Conservation (phyloP, 768 basidiomycete genomes). For the Phylloporus sp. region DNA sequence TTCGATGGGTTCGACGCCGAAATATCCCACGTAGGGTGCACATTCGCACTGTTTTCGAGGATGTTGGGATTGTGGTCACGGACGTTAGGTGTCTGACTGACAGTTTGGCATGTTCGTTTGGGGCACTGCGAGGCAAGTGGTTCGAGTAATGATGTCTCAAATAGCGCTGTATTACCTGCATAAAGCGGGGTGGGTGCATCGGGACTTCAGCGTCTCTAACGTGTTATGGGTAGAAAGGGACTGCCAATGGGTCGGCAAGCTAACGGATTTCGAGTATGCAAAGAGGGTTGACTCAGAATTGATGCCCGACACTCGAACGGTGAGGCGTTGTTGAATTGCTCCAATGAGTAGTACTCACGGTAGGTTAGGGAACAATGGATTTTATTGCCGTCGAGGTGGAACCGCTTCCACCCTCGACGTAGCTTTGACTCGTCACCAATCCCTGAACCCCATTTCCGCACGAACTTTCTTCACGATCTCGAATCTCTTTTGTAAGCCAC, state of each 20-base stretch:
- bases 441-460: background rate
- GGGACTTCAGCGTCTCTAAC: conserved; percentile 6
- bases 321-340: background rate
- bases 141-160: background rate
- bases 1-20: background rate
- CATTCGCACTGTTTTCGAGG: background rate
- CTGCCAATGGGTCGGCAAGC: background rate
- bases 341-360: no score
- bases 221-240: background rate
- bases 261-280: conserved; percentile 12
- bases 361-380: conserved; percentile 7
- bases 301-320: conserved; percentile 4
- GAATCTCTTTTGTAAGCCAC: conserved; percentile 12
- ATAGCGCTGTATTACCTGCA: conserved; percentile 2
- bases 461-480: conserved; percentile 15
- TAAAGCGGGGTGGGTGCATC: conserved; percentile 3
- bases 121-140: background rate
- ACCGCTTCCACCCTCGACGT: background rate
- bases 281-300: background rate
- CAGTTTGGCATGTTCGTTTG: background rate
- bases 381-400: conserved; percentile 15
- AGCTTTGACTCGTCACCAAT: background rate
- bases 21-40: background rate
- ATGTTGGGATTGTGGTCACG: background rate
- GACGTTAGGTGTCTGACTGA: background rate